Base-by-base conservation (phyloP, 345 rosid species). In the Firmiana major region DNA sequence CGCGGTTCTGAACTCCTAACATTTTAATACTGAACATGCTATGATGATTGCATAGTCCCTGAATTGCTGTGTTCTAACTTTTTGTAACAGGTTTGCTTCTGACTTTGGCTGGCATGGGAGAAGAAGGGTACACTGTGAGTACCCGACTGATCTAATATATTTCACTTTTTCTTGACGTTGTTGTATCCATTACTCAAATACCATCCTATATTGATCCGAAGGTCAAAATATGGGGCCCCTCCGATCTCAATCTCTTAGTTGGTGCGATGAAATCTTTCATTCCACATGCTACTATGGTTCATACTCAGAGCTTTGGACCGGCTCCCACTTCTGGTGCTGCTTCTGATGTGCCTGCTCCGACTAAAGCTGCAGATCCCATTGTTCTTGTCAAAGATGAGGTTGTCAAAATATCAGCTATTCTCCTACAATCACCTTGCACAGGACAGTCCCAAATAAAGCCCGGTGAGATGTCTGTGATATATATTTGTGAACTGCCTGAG, bases 141-240 rank as follows among this genome's bases (percentile, higher is more conserved):
- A 64, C 75, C 69, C 22, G n/a, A 77, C 54, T 34, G 57, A 75
- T 59, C 55, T 49, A 38, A 46, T 21, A 24, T 45, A 53, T 62
- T 66, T 72, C 62, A 79, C 68, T 63, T 60, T 74, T 71, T 58
- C 22, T 77, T 78, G 75, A 59, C 28, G 22, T 28, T 51, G 5
- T 68, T 64, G 58, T 24, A 45, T 6, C 9, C 10, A 21, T 58
- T 65, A 51, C 43, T 81, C 60, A 79, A 79, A 38, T 17, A 53
- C 6, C 59, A 34, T 49, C 55, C 36, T 42, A 8, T 83, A 31
- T 74, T 26, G 15, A 66, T 86, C 68, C 74, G 63, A 83, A 93
- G 99, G 97, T 95, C 79, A 95, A 95, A 71, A 73, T 95, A 60
- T 95, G 99, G 93, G 99, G 99, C 54, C 97, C 98, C 67, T 95